phyloP scores from a whole-genome alignment of 257 asterid species.

The Henckelia pumila region DNA sequence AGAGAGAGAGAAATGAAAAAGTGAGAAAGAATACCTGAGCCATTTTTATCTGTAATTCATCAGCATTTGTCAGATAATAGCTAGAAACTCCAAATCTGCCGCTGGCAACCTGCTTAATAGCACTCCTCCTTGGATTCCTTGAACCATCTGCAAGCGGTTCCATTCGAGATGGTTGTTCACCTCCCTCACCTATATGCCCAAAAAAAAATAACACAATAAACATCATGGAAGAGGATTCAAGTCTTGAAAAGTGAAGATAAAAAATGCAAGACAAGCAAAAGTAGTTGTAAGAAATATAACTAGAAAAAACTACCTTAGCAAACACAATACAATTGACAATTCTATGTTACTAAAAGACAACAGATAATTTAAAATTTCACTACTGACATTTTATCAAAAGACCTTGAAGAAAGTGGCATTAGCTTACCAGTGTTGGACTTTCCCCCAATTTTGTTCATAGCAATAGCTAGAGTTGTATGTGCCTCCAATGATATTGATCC shows the following conservation, averaged over 20 bases:
- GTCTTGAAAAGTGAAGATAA: neutral
- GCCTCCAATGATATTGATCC: constrained; percentile 98
- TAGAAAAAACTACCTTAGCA: neutral
- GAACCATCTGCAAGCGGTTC: constrained; percentile 93
- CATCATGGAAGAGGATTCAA: constrained; percentile 9
- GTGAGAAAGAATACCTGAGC: constrained; percentile 71
- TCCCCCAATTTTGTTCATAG: constrained; percentile 94
- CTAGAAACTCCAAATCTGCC: constrained; percentile 99
- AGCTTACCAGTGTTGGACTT: constrained; percentile 89
- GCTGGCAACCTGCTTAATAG: constrained; percentile 98
- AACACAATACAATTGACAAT: neutral
- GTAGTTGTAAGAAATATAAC: neutral
- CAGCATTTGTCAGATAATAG: constrained; percentile 94
- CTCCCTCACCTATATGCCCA: constrained; percentile 82
- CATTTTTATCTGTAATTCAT: constrained; percentile 94
- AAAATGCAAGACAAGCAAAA: constrained; percentile 2
- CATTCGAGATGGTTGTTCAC: constrained; percentile 99
- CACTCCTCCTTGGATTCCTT: constrained; percentile 85
- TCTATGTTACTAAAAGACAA: neutral
- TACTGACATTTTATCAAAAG: neutral
- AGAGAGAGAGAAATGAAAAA: neutral
- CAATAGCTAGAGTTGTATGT: constrained; percentile 87
- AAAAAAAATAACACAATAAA: constrained; percentile 6
- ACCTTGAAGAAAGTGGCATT: neutral
- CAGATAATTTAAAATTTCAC: neutral